phyloP scores from a whole-genome alignment of 345 rosid genomes.

The Adansonia digitata region DNA sequence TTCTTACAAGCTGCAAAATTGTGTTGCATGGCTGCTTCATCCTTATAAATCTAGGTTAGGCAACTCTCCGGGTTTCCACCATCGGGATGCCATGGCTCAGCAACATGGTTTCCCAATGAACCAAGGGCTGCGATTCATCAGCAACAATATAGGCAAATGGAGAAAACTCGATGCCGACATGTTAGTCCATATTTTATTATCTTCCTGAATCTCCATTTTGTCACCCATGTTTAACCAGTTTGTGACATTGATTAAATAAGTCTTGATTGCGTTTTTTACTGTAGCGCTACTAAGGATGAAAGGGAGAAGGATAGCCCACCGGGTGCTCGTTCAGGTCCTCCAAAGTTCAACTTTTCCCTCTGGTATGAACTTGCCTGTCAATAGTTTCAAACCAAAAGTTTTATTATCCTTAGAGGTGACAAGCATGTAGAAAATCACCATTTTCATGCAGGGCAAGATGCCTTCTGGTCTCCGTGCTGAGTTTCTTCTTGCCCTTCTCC shows the following conservation, averaged over 20 bases:
- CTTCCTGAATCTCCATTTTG: not conserved
- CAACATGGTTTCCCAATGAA: constrained; percentile 13
- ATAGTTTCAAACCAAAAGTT: too few species aligned
- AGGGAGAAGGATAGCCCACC: not conserved
- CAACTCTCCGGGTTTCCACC: not conserved
- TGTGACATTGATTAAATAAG: not conserved
- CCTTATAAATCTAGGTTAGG: not conserved
- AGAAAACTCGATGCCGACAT: not conserved
- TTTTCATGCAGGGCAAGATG: constrained; percentile 55
- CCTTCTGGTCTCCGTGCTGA: constrained; percentile 45
- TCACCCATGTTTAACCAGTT: not conserved
- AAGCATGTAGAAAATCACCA: not conserved
- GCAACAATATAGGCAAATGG: not conserved
- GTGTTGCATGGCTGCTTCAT: not conserved
- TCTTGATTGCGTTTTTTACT: not conserved
- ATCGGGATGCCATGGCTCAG: not conserved
- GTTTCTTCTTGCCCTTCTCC: constrained; percentile 50
- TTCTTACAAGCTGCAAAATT: not conserved
- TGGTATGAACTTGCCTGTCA: constrained; percentile 34
- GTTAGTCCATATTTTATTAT: not conserved
- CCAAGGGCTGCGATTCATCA: constrained; percentile 19
- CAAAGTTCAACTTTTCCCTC: constrained; percentile 25
- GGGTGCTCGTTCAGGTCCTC: constrained; percentile 21
- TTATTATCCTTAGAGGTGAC: too few species aligned
- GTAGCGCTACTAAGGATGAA: not conserved